A percentile compares a stretch with the other conserved stretches of the same genome.
These are phyloP conservation scores for Russula emetica DNA, from an alignment of 768 basidiomycete genomes.

Conservation along the genomic window DNA sequence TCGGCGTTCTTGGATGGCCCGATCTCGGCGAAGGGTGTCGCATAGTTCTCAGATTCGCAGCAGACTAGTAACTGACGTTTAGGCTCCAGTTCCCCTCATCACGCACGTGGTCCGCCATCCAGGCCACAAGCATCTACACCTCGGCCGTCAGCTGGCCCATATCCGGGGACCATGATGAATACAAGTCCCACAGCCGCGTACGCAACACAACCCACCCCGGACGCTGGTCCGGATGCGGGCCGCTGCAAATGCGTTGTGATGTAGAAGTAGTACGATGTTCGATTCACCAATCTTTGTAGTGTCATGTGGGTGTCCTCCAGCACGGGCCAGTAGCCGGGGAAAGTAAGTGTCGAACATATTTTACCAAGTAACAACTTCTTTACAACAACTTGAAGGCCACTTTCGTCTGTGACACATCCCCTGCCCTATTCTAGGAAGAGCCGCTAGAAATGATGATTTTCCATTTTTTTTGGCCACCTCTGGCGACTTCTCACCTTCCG, in stretches of 20 bases:
- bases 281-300: not conserved
- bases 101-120: not conserved
- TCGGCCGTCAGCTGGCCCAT: not conserved
- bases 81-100: not conserved
- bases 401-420: too few relatives aligned
- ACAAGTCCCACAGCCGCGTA: not conserved
- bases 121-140: not conserved
- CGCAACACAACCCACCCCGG: not conserved
- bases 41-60: not conserved
- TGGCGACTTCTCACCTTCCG: too few relatives aligned
- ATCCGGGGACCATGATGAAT: not conserved
- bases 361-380: not conserved
- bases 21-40: not conserved
- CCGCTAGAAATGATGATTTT: too few relatives aligned
- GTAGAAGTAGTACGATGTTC: not conserved
- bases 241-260: not conserved
- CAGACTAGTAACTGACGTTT: not conserved
- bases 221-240: not conserved
- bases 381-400: too few relatives aligned
- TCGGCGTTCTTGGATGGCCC: not conserved
- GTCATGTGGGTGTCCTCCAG: not conserved
- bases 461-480: too few relatives aligned
- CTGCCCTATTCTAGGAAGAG: too few relatives aligned
- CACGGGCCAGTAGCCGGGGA: not conserved
- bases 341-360: not conserved